Base-by-base conservation (phyloP, 2,329 filamentous ascomycete species). In the Aureobasidium sp. region DNA sequence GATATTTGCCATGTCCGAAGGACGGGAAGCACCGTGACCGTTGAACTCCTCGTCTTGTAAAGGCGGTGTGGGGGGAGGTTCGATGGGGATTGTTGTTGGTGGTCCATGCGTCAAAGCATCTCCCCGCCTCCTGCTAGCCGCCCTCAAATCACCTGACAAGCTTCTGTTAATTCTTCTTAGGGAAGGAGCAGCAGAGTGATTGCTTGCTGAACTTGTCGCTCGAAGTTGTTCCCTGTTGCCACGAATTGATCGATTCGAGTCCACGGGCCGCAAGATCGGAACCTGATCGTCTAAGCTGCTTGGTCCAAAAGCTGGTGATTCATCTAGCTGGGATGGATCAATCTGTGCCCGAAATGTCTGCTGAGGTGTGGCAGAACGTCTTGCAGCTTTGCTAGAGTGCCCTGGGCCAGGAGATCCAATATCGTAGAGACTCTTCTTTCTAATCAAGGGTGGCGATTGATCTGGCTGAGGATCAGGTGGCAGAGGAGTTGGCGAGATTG, bases 1-100 rank as follows among this genome's bases (percentile, higher is more conserved):
- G 79, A 96, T 87, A 82, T 96, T 90, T 75, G 90, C 83, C 90
- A 96, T 96, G 78, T 87, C 88, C 80, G 86, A 88, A 73, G 87
- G 79, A 75, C 90, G 89, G 78, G 85, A 87, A 78, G 91, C 91
- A 79, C 90, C 89, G 82, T 46, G 55, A 15, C 39, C 53, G 37
- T 56, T 53, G 55, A 39, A 53, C 20, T 91, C 82, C 73, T 87
- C 88, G 79, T 85, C 84, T 69, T 78, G 81, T 68, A 81, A 82
- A 70, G 81, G 83, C 70, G 75, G 77, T 64, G 77, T 78, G 66
- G 77, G 75, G 64, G 75, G 76, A 64, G 75, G 71, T 69, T 75
- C 73, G 67, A 75, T 72, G 61, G 72, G 68, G 65, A 73, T 73
- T 69, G 71, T 73, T 69, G 68, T 70, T 50, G 44, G 56, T 67